These are phyloP conservation scores for Apiosordaria backusii DNA, from an alignment of 495 filamentous ascomycete genomes.

Conservation along the genomic window DNA sequence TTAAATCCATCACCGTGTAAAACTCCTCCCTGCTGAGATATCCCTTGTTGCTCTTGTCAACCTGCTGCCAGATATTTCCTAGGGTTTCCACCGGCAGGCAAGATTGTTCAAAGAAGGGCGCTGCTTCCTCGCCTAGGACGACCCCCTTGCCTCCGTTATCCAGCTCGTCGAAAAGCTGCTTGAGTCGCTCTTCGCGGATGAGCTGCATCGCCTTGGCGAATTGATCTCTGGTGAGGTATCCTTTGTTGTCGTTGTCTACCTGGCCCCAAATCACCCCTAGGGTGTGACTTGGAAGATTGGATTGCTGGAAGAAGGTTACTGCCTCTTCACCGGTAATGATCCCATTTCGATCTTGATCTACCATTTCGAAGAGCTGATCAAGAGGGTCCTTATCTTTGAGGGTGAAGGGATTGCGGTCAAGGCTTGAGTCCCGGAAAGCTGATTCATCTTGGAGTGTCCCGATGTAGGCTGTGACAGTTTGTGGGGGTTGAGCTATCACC, in stretches of 20 bases:
- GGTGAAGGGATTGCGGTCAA: background rate
- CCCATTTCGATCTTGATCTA: background rate
- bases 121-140: background rate
- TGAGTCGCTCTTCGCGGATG: background rate
- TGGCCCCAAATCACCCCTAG: background rate
- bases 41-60: background rate
- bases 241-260: background rate
- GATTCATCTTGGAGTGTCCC: background rate
- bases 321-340: background rate
- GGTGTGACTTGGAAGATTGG: background rate
- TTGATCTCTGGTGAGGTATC: background rate
- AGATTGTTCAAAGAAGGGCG: background rate
- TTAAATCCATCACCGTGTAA: background rate
- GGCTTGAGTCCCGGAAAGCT: background rate
- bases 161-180: background rate
- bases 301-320: background rate
- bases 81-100: background rate
- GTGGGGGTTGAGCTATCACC: background rate
- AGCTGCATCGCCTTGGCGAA: background rate
- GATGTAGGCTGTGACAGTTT: background rate
- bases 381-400: background rate
- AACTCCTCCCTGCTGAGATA: background rate
- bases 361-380: background rate
- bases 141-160: background rate
- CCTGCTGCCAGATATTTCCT: conserved; percentile 1